A percentile compares a stretch with the other conserved stretches of the same genome.
These are phyloP conservation scores for Pseudognaphalium luteoalbum DNA, from an alignment of 129 eudicot species.

Conservation along the genomic window DNA sequence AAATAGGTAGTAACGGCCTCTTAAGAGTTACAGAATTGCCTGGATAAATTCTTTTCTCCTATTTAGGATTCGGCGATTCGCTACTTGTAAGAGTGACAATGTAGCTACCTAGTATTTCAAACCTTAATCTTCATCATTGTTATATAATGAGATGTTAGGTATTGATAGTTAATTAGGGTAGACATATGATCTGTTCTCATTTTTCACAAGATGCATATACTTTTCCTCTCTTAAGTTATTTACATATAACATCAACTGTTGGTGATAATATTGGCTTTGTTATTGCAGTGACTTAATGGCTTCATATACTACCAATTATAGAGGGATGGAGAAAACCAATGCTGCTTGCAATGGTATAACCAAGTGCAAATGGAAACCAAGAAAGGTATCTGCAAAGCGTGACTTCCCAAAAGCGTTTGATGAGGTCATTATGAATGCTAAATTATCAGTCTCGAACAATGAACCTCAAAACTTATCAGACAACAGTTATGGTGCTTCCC, in stretches of 20 bases:
- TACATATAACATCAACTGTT: neutral
- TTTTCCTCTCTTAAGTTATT: neutral
- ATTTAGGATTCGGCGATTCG: no score
- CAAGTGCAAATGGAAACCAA: conserved; percentile 26
- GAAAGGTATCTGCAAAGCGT: conserved; percentile 29
- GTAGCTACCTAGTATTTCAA: neutral
- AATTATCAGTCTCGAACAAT: conserved; percentile 4
- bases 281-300: conserved; percentile 14
- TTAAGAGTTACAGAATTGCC: neutral
- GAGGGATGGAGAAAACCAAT: neutral
- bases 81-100: neutral
- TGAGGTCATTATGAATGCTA: neutral
- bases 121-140: neutral
- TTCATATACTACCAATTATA: neutral
- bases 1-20: neutral
- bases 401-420: conserved; percentile 28
- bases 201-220: neutral
- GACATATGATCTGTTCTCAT: neutral
- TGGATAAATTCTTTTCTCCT: neutral
- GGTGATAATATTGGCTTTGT: conserved; percentile 1
- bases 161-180: neutral
- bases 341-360: neutral
- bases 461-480: conserved; percentile 14
- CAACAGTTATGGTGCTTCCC: neutral
- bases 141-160: neutral